Percentiles rank a stretch among this genome's conserved stretches.
These are phyloP conservation scores for Cyamopsis tetragonoloba DNA, from an alignment of 306 rosid species.

Conservation along the genomic window DNA sequence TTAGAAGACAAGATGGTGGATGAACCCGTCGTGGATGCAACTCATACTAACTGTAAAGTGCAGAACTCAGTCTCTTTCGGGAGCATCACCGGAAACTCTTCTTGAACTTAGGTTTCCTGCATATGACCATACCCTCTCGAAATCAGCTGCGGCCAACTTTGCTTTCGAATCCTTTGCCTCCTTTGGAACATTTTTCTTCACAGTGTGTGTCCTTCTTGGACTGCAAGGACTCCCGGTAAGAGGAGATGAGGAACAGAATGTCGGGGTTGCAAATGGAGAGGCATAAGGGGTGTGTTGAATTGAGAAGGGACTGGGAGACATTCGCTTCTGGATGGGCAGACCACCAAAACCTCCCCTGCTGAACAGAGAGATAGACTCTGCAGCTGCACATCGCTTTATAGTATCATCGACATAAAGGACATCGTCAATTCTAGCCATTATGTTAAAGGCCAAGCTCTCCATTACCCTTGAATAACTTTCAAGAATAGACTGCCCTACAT, in stretches of 20 bases:
- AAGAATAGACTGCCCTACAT: slow-evolving; percentile 92
- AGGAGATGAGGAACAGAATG: slow-evolving; percentile 76
- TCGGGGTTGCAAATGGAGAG: slow-evolving; percentile 83
- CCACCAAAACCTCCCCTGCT: slow-evolving; percentile 73
- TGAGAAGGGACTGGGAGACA: slow-evolving; percentile 92
- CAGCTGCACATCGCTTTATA: slow-evolving; percentile 60
- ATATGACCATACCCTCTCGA: slow-evolving; percentile 74
- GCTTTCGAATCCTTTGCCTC: slow-evolving; percentile 36
- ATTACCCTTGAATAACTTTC: slow-evolving; percentile 97
- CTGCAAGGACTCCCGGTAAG: slow-evolving; percentile 75
- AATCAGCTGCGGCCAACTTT: slow-evolving; percentile 43
- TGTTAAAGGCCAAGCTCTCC: slow-evolving; percentile 96
- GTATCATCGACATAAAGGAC: slow-evolving; percentile 81
- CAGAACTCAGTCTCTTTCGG: slow-evolving; percentile 60
- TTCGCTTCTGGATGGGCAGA: slow-evolving; percentile 75
- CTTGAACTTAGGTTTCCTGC: slow-evolving; percentile 71
- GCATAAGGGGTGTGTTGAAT: slow-evolving; percentile 77
- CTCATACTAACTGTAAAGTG: slow-evolving; percentile 3
- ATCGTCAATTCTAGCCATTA: slow-evolving; percentile 92
- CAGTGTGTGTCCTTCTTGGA: slow-evolving; percentile 51
- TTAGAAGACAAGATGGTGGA: slow-evolving; percentile 7
- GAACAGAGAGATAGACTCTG: slow-evolving; percentile 63
- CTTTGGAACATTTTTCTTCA: slow-evolving; percentile 34
- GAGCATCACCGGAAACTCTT: slow-evolving; percentile 69
- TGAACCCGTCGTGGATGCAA: neutral